Percentiles rank a stretch among this genome's conserved stretches.
Evolutionary conservation across 2,329 filamentous ascomycete species (phyloP).

Genomic region (Plectosphaerella plurivora): DNA sequence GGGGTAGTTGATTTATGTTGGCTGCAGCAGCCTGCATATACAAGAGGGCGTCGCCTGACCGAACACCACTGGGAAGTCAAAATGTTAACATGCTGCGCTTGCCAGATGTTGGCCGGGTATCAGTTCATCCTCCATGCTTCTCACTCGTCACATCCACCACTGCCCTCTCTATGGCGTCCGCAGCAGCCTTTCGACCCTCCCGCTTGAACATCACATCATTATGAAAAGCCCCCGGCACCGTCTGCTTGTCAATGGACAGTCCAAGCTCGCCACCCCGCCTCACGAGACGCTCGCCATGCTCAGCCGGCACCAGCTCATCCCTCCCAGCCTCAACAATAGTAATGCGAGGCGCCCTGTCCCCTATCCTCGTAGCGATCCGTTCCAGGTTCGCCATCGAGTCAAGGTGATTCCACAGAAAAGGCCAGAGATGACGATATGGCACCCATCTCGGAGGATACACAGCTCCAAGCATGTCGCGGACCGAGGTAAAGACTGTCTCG

Average conservation of each 20-base stretch:
- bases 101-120: background rate
- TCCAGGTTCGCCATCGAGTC: constrained; percentile 50
- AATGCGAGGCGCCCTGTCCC: constrained; percentile 9
- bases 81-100: too few relatives aligned
- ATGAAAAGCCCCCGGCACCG: constrained; percentile 47
- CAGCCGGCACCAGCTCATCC: constrained; percentile 53
- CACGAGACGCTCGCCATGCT: constrained; percentile 42
- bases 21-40: too few relatives aligned
- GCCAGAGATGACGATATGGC: constrained; percentile 70
- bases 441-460: constrained; percentile 78
- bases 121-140: background rate
- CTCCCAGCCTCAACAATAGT: constrained; percentile 50
- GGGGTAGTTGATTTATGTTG: too few relatives aligned
- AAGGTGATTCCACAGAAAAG: constrained; percentile 64
- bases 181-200: constrained; percentile 39
- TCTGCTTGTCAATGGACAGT: constrained; percentile 37
- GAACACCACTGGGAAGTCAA: too few relatives aligned
- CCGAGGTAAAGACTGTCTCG: constrained; percentile 72
- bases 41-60: too few relatives aligned
- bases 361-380: constrained; percentile 29
- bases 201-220: constrained; percentile 48
- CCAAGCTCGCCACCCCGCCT: constrained; percentile 42
- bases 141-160: background rate
- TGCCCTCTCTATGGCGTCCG: constrained; percentile 33
- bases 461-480: constrained; percentile 64